phyloP scores from a whole-genome alignment of 2,329 filamentous ascomycete species.

The Aspergillus terreus region DNA sequence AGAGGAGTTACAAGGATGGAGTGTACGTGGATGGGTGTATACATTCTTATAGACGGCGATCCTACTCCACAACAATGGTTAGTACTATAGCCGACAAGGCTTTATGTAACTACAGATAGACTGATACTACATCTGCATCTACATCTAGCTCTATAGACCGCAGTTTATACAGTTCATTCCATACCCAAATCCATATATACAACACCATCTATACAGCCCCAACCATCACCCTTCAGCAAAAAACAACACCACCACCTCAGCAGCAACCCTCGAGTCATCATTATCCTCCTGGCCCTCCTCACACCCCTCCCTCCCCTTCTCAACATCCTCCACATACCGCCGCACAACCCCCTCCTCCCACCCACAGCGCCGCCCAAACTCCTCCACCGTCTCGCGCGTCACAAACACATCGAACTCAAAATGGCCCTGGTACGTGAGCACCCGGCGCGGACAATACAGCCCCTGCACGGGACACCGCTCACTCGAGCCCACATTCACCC shows the following conservation, averaged over 20 bases:
- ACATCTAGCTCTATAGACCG: too few species aligned
- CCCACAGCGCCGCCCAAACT: conserved; percentile 15
- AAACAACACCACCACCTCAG: conserved; percentile 31
- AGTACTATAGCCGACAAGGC: too few species aligned
- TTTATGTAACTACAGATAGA: too few species aligned
- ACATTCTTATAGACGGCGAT: too few species aligned
- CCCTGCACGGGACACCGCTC: conserved; percentile 20
- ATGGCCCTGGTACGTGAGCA: conserved; percentile 24
- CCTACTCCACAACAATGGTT: too few species aligned
- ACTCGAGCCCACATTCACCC: conserved; percentile 21
- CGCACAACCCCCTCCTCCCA: conserved; percentile 18
- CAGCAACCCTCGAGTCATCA: conserved; percentile 31
- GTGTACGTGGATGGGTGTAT: too few species aligned
- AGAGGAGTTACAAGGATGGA: too few species aligned
- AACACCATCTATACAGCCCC: too few species aligned
- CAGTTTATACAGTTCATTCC: too few species aligned
- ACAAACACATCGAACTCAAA: conserved; percentile 25
- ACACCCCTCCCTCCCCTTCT: conserved; percentile 10
- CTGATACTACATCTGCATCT: too few species aligned
- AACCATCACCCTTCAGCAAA: conserved; percentile 16
- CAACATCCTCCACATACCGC: conserved; percentile 19
- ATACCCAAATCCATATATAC: too few species aligned
- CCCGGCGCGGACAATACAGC: conserved; percentile 17
- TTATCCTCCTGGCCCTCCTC: conserved; percentile 17
- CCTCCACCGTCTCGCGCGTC: conserved; percentile 15